Conservation (phyloP, 106 monocot genomes). For the Alisma plantagoaquatica region DNA sequence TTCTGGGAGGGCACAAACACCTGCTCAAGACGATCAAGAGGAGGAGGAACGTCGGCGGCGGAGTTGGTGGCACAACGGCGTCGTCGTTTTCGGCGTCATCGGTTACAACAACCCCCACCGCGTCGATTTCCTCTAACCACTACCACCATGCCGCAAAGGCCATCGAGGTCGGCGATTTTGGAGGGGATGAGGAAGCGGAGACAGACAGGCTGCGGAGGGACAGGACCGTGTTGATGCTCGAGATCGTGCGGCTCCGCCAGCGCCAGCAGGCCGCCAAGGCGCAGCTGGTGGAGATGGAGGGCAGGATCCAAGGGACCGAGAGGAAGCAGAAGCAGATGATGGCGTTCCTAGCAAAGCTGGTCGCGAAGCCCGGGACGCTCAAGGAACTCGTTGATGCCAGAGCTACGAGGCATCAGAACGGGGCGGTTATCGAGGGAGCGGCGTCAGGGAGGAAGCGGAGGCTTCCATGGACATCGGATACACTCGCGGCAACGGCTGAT, state of each 20-base stretch:
- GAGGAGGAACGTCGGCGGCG: constrained; percentile 5
- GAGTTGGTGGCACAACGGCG: too few species aligned
- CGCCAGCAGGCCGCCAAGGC: constrained; percentile 10
- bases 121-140: too few species aligned
- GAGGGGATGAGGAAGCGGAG: constrained; percentile 2
- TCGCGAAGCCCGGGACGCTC: too few species aligned
- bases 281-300: constrained; percentile 7
- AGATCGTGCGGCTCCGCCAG: constrained; percentile 15
- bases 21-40: constrained; percentile 37
- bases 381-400: too few species aligned
- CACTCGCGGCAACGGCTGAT: too few species aligned
- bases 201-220: constrained; percentile 6
- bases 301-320: constrained; percentile 10
- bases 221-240: constrained; percentile 4
- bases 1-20: constrained; percentile 28
- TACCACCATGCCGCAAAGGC: too few species aligned
- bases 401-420: too few species aligned
- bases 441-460: too few species aligned
- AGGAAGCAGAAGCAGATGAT: constrained; percentile 16
- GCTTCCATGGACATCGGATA: too few species aligned
- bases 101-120: too few species aligned
- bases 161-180: constrained; percentile 4
- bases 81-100: too few species aligned
- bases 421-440: too few species aligned
- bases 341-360: constrained; percentile 16